Base-by-base conservation (phyloP, 176 grass and related monocot species). In the Musa itinerans region DNA sequence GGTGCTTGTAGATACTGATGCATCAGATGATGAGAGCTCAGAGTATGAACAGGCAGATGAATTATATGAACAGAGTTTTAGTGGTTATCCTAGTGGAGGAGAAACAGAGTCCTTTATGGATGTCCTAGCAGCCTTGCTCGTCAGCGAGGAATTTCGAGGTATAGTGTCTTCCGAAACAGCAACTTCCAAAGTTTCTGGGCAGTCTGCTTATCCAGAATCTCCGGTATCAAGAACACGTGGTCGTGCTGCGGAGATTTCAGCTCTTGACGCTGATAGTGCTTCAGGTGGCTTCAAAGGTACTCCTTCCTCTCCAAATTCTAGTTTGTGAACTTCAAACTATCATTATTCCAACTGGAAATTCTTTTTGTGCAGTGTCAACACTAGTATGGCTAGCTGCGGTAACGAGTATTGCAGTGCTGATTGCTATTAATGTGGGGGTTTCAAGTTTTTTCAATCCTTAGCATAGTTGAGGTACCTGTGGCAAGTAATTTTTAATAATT, bases 61-160 rank as follows among this genome's bases (percentile, higher is more conserved):
- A 16, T 49, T 67, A 49, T 74, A 61, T 49, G 43, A 62, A 54
- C 43, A 79, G 54, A 80, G 10, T 68, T 52, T 58, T 86, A 27
- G 65, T 75, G 21, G 54, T 1, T 87, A 88, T 9, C 53, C 75
- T 65, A 17, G 43, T 10, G 84, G 81, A 50, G 88, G 79, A 72
- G 90, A 94, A 81, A 87, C 90, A 75, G 95, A 98, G 5, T 85
- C 90, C 16, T 99, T 94, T 79, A 99, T 99, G 95, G 90, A 99
- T 58, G 81, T 91, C 19, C 83, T 99, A 27, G 95, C 95, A 0
- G 90, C 90, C 3, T 65, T 99, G 80, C 90, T 99, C 62, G 95
- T 91, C 16, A 99, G 95, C 20, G 95, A 99, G 85, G 95, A 99
- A 78, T 99, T 99, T 79, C 95, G 89, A 74, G 95, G 95, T 20